A percentile compares a stretch with the other conserved stretches of the same genome.
These are phyloP conservation scores for Alternaria conjuncta DNA, from an alignment of 2,329 filamentous ascomycete genomes.

Conservation along the genomic window DNA sequence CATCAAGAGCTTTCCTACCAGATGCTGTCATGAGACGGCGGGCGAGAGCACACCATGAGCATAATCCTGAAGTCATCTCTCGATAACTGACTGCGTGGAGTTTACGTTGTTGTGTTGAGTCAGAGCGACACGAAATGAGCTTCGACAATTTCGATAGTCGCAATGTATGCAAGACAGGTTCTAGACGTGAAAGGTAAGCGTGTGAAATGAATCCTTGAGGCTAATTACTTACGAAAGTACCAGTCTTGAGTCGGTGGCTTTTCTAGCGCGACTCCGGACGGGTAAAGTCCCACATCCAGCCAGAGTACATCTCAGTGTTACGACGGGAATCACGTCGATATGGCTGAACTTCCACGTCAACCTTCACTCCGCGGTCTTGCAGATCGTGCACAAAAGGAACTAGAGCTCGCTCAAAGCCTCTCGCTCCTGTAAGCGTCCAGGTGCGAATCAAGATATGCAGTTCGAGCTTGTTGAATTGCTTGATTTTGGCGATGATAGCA, in stretches of 20 bases:
- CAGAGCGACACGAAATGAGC: too few species aligned
- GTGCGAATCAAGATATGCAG: background rate
- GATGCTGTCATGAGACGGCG: too few species aligned
- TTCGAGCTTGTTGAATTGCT: background rate
- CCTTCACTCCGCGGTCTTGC: background rate
- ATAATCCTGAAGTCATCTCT: too few species aligned
- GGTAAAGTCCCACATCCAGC: background rate
- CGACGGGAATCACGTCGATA: background rate
- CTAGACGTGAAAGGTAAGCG: background rate
- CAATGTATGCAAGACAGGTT: too few species aligned
- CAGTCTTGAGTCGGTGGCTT: background rate
- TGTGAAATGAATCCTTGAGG: rapidly evolving
- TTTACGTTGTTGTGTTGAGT: too few species aligned
- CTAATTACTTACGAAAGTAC: background rate
- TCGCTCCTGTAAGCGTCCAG: background rate
- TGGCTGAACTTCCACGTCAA: background rate
- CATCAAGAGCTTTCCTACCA: too few species aligned
- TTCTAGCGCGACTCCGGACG: background rate
- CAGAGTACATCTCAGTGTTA: background rate
- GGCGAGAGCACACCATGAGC: too few species aligned
- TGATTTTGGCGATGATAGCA: background rate
- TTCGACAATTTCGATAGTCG: too few species aligned
- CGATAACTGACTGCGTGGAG: too few species aligned
- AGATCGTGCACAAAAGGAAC: background rate
- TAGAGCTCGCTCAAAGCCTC: background rate